Evolutionary conservation across 164 flowering plant genomes (phyloP).

Genomic region (Stephania cephalantha): DNA sequence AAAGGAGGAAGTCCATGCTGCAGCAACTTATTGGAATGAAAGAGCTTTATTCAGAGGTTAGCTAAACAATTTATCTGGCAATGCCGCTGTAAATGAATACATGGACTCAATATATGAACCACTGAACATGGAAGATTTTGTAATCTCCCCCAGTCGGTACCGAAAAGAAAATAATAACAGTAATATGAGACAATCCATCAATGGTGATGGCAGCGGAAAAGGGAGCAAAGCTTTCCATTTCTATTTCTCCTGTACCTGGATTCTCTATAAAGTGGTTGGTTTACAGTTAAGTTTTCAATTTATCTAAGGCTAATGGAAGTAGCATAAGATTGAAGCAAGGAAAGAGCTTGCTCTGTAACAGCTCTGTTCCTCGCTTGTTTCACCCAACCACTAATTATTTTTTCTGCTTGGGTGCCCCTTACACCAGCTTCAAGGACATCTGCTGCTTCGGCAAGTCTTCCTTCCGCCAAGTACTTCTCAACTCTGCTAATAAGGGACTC

Average conservation of each 20-base stretch:
- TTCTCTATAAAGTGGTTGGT: not conserved
- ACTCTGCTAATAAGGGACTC: constrained; percentile 73
- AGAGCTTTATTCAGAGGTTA: constrained; percentile 8
- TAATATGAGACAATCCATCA: not conserved
- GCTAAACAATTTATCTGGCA: not conserved
- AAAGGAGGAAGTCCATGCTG: not conserved
- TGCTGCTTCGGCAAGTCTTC: constrained; percentile 87
- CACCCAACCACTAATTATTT: constrained; percentile 67
- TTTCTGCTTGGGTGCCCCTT: constrained; percentile 67
- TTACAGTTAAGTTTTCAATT: constrained; percentile 4
- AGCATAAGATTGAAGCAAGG: constrained; percentile 77
- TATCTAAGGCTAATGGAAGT: constrained; percentile 58
- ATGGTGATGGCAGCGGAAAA: not conserved
- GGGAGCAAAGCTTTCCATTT: too few relatives aligned
- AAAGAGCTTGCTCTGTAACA: constrained; percentile 80
- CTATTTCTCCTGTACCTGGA: too few relatives aligned
- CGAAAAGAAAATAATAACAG: not conserved
- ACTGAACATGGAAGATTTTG: not conserved
- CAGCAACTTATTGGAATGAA: not conserved
- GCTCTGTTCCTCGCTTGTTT: constrained; percentile 70
- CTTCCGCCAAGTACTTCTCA: constrained; percentile 65
- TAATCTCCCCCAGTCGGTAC: not conserved
- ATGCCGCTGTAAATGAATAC: constrained; percentile 8
- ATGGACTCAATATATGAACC: not conserved
- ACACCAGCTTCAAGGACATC: constrained; percentile 77